Evolutionary conservation across 2,329 filamentous ascomycete genomes (phyloP).

Genomic region (Arthrobotrys sinensis): DNA sequence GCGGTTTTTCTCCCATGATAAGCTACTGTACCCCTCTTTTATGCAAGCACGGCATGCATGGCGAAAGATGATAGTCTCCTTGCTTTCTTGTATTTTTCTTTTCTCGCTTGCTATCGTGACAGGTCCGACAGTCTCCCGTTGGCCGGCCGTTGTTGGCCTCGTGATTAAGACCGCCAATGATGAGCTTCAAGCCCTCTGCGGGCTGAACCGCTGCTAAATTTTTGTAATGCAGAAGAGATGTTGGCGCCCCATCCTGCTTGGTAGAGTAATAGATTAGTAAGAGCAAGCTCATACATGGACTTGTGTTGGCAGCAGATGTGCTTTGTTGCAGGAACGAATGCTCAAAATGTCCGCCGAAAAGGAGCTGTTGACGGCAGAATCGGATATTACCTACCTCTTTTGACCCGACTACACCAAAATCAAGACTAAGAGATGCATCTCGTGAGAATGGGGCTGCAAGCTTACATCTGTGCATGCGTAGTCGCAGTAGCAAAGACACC

Average conservation of each 20-base stretch:
- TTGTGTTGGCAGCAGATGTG: slow-evolving; percentile 48
- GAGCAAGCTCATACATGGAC: slow-evolving; percentile 14
- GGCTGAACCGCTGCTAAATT: slow-evolving; percentile 27
- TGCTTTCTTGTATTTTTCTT: slow-evolving; percentile 44
- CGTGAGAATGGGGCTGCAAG: slow-evolving; percentile 30
- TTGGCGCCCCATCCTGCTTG: slow-evolving; percentile 6
- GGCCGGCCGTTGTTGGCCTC: slow-evolving; percentile 32
- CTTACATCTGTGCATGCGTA: slow-evolving; percentile 39
- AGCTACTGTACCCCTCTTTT: slow-evolving; percentile 61
- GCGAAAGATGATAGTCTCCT: slow-evolving; percentile 45
- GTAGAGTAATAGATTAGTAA: slow-evolving; percentile 35
- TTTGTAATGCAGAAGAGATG: slow-evolving; percentile 11
- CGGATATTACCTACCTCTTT: slow-evolving; percentile 59
- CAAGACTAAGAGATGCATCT: slow-evolving; percentile 28
- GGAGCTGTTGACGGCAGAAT: slow-evolving; percentile 23
- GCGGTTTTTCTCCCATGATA: slow-evolving; percentile 59
- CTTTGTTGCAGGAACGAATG: slow-evolving; percentile 59
- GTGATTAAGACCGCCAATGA: slow-evolving; percentile 34
- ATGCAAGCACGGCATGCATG: slow-evolving; percentile 61
- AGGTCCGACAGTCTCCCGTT: slow-evolving; percentile 53
- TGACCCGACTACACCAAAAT: slow-evolving; percentile 9
- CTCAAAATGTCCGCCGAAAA: slow-evolving; percentile 29
- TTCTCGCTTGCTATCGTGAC: slow-evolving; percentile 57
- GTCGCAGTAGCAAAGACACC: slow-evolving; percentile 38
- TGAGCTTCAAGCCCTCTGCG: slow-evolving; percentile 28